Conservation (phyloP, 257 asterid genomes). For the Primulina tabacum region DNA sequence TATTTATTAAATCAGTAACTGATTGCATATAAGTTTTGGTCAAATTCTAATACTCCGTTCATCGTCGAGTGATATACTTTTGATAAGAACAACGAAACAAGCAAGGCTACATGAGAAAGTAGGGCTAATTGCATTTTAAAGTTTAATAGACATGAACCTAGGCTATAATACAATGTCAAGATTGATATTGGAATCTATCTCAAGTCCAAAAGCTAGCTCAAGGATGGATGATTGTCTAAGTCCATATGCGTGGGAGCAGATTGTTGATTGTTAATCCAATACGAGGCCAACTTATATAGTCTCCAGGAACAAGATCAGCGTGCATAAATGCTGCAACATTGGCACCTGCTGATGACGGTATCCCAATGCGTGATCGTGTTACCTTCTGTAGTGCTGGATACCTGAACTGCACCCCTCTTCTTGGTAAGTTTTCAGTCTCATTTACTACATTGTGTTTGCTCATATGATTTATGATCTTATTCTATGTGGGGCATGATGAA, state of each 20-base stretch:
- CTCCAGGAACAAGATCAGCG: conserved; percentile 93
- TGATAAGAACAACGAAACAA: no score
- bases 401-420: conserved; percentile 78
- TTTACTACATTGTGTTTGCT: not conserved
- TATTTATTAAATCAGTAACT: no score
- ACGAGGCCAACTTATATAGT: conserved; percentile 15
- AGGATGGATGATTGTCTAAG: no score
- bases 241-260: not conserved
- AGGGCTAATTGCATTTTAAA: no score
- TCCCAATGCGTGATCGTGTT: conserved; percentile 91
- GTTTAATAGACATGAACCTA: no score
- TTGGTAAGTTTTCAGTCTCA: conserved; percentile 41
- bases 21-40: no score
- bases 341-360: conserved; percentile 98
- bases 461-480: conserved; percentile 4
- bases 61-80: no score
- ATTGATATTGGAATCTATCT: no score
- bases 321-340: conserved; percentile 97
- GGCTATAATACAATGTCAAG: no score
- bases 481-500: not conserved
- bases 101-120: no score
- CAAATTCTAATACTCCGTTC: no score
- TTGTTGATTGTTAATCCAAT: not conserved
- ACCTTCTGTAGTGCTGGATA: conserved; percentile 92
- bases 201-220: no score